Percentiles rank a stretch among this genome's conserved stretches.
Evolutionary conservation across 2,329 filamentous ascomycete genomes (phyloP).

Genomic region (Aspergillus pseudotamarii): DNA sequence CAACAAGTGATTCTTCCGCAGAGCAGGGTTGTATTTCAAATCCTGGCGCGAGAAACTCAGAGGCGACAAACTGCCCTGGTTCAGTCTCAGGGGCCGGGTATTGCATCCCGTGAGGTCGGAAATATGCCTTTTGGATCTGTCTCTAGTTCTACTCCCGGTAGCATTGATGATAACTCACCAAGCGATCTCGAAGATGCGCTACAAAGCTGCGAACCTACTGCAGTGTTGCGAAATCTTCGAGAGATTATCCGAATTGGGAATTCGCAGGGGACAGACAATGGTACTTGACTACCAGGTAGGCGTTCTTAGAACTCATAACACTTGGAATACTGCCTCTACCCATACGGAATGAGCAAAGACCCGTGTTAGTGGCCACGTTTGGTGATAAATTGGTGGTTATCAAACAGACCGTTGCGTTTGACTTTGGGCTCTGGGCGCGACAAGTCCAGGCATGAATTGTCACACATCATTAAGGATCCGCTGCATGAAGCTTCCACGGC

Average conservation of each 20-base stretch:
- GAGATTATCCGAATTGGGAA: slow-evolving; percentile 9
- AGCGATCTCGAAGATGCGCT: neutral
- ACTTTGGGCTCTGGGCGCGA: neutral
- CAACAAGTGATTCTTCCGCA: slow-evolving; percentile 18
- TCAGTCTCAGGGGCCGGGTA: neutral
- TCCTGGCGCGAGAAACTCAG: slow-evolving; percentile 11
- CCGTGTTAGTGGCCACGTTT: no score
- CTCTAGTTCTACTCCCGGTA: neutral
- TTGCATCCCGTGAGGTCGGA: neutral
- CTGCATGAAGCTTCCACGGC: neutral
- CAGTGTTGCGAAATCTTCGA: slow-evolving; percentile 9
- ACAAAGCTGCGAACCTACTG: slow-evolving; percentile 6
- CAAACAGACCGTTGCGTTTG: neutral
- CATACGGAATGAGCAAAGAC: neutral
- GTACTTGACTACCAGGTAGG: neutral
- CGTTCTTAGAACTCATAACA: neutral
- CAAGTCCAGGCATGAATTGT: neutral
- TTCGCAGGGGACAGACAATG: neutral
- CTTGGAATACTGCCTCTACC: neutral
- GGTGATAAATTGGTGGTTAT: neutral
- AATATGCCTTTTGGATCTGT: neutral
- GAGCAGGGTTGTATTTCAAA: slow-evolving; percentile 16
- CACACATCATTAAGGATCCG: neutral
- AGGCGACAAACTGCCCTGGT: neutral
- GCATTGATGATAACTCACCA: neutral